phyloP scores from a whole-genome alignment of 129 eudicot species.

The Apium graveolens region DNA sequence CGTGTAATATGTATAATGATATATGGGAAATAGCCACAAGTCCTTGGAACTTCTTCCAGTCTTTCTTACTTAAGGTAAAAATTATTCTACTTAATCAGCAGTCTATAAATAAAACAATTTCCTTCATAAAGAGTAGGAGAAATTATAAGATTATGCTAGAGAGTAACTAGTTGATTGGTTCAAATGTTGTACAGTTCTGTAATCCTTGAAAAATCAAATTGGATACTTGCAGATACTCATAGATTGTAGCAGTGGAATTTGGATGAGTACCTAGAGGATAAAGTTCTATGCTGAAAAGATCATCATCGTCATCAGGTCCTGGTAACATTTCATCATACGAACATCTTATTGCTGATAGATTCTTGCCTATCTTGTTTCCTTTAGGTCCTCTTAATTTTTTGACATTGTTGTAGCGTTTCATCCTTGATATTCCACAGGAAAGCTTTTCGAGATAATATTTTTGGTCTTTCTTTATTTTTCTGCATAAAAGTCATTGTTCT shows the following conservation, averaged over 20 bases:
- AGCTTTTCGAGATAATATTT: conserved; percentile 27
- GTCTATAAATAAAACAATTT: not conserved
- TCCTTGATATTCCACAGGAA: conserved; percentile 50
- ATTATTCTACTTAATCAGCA: not conserved
- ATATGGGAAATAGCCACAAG: no score
- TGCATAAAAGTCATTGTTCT: conserved; percentile 5
- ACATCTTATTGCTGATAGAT: not conserved
- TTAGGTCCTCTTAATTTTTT: conserved; percentile 35
- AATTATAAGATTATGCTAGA: not conserved
- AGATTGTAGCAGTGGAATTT: not conserved
- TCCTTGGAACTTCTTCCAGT: not conserved
- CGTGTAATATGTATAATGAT: no score
- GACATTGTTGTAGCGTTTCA: conserved; percentile 31
- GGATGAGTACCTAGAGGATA: conserved; percentile 18
- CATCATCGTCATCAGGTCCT: conserved; percentile 19
- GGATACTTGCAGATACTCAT: not conserved
- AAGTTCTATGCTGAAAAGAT: conserved; percentile 40
- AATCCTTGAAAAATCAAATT: not conserved
- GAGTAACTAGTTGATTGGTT: not conserved
- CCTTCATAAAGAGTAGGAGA: not conserved
- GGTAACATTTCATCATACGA: conserved; percentile 32
- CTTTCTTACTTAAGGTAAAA: not conserved
- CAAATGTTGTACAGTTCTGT: not conserved
- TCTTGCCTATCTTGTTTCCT: conserved; percentile 1
- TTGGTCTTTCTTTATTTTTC: conserved; percentile 37